phyloP scores from a whole-genome alignment of 2,329 filamentous ascomycete genomes.

The Madurella mycetomatis region DNA sequence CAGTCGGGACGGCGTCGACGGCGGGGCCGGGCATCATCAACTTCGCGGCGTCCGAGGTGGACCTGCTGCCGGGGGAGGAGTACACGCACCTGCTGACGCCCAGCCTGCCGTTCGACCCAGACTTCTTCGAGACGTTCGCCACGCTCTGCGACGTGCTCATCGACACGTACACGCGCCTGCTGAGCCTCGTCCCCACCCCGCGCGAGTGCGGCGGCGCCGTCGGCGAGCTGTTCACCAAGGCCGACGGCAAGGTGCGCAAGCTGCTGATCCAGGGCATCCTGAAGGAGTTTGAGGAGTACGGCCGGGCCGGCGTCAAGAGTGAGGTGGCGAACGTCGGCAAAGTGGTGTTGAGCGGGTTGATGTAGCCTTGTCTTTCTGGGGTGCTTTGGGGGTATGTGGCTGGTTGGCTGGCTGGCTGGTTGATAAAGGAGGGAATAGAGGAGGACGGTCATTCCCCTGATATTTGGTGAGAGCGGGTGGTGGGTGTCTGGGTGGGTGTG shows the following conservation, averaged over 20 bases:
- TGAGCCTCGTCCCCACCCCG: conserved; percentile 70
- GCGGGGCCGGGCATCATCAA: conserved; percentile 45
- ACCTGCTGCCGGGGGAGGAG: conserved; percentile 75
- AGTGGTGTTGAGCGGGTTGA: conserved; percentile 81
- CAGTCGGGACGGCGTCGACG: neutral
- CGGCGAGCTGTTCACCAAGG: conserved; percentile 84
- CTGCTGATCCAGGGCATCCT: conserved; percentile 82
- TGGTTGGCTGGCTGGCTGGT: neutral
- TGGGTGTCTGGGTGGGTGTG: neutral
- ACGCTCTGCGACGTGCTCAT: conserved; percentile 94
- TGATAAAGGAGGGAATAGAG: neutral
- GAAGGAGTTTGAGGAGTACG: conserved; percentile 89
- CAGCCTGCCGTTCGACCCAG: conserved; percentile 87
- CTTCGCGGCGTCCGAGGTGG: conserved; percentile 57
- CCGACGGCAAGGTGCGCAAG: conserved; percentile 80
- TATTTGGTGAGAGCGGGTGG: neutral
- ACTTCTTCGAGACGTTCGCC: conserved; percentile 94
- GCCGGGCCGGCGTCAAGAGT: conserved; percentile 66
- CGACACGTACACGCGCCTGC: conserved; percentile 79
- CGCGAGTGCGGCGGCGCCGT: conserved; percentile 65
- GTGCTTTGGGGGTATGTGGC: too few species aligned
- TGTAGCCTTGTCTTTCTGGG: conserved; percentile 39
- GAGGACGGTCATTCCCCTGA: neutral
- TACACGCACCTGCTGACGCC: conserved; percentile 90
- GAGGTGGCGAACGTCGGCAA: conserved; percentile 84